phyloP scores from a whole-genome alignment of 495 filamentous ascomycete genomes.

The Hypoxylon fragiforme region DNA sequence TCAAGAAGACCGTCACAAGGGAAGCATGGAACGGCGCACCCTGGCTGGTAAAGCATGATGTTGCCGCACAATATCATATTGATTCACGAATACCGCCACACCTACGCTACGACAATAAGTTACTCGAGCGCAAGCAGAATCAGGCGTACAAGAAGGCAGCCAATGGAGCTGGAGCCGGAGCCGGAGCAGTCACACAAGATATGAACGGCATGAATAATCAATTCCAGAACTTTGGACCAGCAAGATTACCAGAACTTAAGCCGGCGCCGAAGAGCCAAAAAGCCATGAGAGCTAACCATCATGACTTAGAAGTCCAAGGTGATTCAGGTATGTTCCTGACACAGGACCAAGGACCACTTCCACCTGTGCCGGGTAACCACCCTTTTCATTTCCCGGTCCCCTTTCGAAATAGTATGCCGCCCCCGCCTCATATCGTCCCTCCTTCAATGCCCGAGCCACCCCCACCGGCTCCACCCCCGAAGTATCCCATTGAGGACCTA shows the following conservation, averaged over 20 bases:
- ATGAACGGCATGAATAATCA: constrained; percentile 40
- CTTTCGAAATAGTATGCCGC: constrained; percentile 43
- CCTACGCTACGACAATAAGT: constrained; percentile 76
- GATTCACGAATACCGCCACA: constrained; percentile 80
- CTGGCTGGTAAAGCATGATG: constrained; percentile 87
- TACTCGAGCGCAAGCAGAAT: constrained; percentile 72
- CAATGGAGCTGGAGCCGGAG: too few relatives aligned
- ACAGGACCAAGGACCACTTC: constrained; percentile 42
- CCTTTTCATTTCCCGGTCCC: constrained; percentile 49
- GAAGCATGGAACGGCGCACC: constrained; percentile 94
- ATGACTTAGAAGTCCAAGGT: constrained; percentile 36
- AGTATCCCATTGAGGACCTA: constrained; percentile 94
- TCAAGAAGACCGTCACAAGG: constrained; percentile 88
- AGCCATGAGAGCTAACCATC: constrained; percentile 50
- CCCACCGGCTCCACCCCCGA: constrained; percentile 75
- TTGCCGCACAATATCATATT: constrained; percentile 84
- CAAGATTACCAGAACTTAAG: constrained; percentile 72
- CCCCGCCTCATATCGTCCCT: constrained; percentile 31
- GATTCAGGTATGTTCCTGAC: constrained; percentile 43
- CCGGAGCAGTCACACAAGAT: too few relatives aligned
- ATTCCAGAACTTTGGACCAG: constrained; percentile 48
- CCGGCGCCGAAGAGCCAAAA: constrained; percentile 80
- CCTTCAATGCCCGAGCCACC: constrained; percentile 44
- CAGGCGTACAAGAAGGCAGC: constrained; percentile 68
- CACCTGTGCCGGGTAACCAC: constrained; percentile 44